phyloP scores from a whole-genome alignment of 257 asterid genomes.

The Oldenlandia corymbosa region DNA sequence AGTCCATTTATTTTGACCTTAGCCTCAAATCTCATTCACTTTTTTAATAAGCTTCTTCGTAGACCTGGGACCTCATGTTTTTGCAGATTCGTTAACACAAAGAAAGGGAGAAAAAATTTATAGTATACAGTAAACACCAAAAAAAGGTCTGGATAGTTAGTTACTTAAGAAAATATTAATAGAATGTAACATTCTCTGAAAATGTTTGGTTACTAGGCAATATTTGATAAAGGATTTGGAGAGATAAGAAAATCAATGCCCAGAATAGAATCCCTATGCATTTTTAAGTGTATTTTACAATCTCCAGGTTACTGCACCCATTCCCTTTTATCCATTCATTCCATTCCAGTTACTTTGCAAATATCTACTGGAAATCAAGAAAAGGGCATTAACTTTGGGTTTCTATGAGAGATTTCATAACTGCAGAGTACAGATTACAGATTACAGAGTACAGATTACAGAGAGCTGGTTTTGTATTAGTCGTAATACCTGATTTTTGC shows the following conservation, averaged over 20 bases:
- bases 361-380: conserved; percentile 1
- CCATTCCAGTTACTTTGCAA: too few relatives aligned
- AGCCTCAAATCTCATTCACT: neutral
- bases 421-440: too few relatives aligned
- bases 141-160: too few relatives aligned
- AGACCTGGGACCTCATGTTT: conserved; percentile 5
- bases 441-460: conserved; percentile 8
- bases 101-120: too few relatives aligned
- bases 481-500: conserved; percentile 13
- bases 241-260: neutral
- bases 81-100: too few relatives aligned
- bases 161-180: neutral
- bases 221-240: neutral
- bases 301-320: neutral
- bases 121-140: too few relatives aligned
- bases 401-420: too few relatives aligned
- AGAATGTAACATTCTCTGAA: neutral
- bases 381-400: too few relatives aligned
- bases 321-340: neutral
- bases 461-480: conserved; percentile 36
- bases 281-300: neutral
- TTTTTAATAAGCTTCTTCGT: conserved; percentile 2
- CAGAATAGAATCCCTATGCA: neutral
- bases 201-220: neutral
- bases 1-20: conserved; percentile 13